phyloP scores from a whole-genome alignment of 108 stramenopile genomes.

The Fragilariopsis cylindrus region DNA sequence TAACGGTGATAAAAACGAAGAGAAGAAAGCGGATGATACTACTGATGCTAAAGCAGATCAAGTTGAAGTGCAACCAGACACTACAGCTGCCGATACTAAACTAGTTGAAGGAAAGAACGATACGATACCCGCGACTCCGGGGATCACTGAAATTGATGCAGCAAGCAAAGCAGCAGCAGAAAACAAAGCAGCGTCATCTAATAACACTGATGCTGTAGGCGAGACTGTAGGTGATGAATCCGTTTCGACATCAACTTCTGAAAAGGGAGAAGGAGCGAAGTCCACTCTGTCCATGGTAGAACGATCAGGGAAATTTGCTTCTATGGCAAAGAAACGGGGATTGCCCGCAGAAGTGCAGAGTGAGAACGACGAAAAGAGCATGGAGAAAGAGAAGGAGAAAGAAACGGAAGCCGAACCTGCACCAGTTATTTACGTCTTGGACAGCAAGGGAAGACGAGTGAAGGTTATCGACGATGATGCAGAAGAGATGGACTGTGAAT shows the following conservation, averaged over 20 bases:
- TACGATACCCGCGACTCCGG: neutral
- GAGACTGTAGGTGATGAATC: conserved; percentile 7
- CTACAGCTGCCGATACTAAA: neutral
- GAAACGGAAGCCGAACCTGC: conserved; percentile 35
- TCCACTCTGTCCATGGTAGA: conserved; percentile 26
- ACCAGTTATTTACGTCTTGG: conserved; percentile 52
- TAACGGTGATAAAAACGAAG: neutral
- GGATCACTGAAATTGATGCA: conserved; percentile 17
- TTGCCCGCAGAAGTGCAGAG: conserved; percentile 35
- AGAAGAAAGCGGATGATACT: conserved; percentile 9
- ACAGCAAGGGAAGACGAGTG: conserved; percentile 80
- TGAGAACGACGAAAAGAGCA: conserved; percentile 39
- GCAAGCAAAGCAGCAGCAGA: conserved; percentile 21
- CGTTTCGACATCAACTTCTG: neutral
- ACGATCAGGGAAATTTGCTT: conserved; percentile 75
- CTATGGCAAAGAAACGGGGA: conserved; percentile 77
- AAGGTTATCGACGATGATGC: conserved; percentile 88
- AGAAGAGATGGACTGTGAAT: conserved; percentile 89
- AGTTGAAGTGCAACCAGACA: neutral
- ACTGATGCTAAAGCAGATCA: conserved; percentile 2
- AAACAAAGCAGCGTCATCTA: neutral
- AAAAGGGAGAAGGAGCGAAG: conserved; percentile 4
- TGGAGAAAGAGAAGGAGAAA: conserved; percentile 23
- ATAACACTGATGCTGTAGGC: conserved; percentile 1
- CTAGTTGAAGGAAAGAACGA: conserved; percentile 4